Evolutionary conservation across 768 basidiomycete genomes (phyloP).

Genomic region (Pleurotus tuoliensis): DNA sequence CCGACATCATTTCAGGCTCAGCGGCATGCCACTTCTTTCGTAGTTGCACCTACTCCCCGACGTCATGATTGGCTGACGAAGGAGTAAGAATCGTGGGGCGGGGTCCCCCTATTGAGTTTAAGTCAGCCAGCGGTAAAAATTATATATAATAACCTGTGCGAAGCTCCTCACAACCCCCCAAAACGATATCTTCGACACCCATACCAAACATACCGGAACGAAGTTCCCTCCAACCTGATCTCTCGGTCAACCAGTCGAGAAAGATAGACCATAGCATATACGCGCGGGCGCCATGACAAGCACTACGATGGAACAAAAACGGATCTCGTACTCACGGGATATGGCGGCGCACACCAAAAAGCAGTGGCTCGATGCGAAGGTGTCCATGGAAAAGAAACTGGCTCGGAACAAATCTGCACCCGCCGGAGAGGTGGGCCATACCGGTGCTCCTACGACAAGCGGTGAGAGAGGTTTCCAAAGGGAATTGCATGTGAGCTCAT

Average conservation of each 20-base stretch:
- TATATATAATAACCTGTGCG: too few relatives aligned
- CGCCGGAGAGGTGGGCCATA: not conserved
- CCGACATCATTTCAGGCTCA: conserved; percentile 3
- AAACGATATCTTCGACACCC: too few relatives aligned
- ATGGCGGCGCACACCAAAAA: conserved; percentile 38
- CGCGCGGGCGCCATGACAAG: conserved; percentile 21
- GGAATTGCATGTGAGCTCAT: not conserved
- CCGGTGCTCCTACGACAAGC: not conserved
- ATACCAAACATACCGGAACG: too few relatives aligned
- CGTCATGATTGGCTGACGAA: conserved; percentile 7
- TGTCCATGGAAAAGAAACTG: conserved; percentile 3
- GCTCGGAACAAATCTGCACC: not conserved
- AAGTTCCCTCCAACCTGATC: too few relatives aligned
- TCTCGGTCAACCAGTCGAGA: too few relatives aligned
- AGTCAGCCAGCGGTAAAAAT: not conserved
- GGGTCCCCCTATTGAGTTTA: not conserved
- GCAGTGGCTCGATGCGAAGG: conserved; percentile 33
- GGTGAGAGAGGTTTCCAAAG: not conserved
- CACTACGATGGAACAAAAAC: conserved; percentile 32
- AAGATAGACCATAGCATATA: too few relatives aligned
- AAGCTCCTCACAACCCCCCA: too few relatives aligned
- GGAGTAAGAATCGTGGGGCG: conserved; percentile 1
- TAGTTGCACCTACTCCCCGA: not conserved
- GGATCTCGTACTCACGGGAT: conserved; percentile 34
- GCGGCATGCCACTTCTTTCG: not conserved